Evolutionary conservation across 352 stramenopile genomes (phyloP).

Genomic region (Pythium dissimile): DNA sequence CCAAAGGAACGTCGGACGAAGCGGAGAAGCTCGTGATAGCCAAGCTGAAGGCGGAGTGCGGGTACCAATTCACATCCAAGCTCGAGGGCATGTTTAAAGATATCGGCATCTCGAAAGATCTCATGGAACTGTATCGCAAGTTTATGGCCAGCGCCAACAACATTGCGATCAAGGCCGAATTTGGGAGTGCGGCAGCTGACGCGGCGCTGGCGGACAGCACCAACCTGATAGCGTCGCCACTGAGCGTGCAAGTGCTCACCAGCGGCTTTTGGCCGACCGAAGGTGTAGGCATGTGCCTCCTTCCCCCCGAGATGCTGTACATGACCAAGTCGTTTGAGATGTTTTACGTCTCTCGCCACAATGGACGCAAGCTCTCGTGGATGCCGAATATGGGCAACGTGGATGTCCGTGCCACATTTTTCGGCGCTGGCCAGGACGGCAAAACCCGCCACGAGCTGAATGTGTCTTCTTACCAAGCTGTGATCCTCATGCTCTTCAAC

Average conservation of each 20-base stretch:
- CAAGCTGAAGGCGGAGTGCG: conserved; percentile 97
- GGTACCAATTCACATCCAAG: conserved; percentile 99
- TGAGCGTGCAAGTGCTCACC: conserved; percentile 82
- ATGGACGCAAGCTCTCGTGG: conserved; percentile 94
- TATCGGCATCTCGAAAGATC: conserved; percentile 97
- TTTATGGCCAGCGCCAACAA: conserved; percentile 22
- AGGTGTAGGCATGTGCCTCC: conserved; percentile 76
- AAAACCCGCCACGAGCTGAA: conserved; percentile 92
- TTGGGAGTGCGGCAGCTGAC: conserved; percentile 2
- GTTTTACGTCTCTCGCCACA: conserved; percentile 95
- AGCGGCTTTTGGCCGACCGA: conserved; percentile 86
- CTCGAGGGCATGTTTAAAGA: conserved; percentile 99
- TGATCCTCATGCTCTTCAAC: conserved; percentile 98
- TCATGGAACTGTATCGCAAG: conserved; percentile 89
- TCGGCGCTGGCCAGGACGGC: conserved; percentile 39
- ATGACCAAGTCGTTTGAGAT: conserved; percentile 87
- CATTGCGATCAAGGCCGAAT: conserved; percentile 21
- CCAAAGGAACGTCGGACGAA: conserved; percentile 65
- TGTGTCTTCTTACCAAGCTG: conserved; percentile 98
- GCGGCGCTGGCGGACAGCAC: background rate
- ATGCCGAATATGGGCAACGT: conserved; percentile 91
- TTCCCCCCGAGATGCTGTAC: conserved; percentile 78
- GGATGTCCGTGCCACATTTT: conserved; percentile 92
- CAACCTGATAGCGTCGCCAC: conserved; percentile 7
- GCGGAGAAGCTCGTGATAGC: conserved; percentile 95